phyloP scores from a whole-genome alignment of 2,329 filamentous ascomycete species.

The Botrytis tulipae region DNA sequence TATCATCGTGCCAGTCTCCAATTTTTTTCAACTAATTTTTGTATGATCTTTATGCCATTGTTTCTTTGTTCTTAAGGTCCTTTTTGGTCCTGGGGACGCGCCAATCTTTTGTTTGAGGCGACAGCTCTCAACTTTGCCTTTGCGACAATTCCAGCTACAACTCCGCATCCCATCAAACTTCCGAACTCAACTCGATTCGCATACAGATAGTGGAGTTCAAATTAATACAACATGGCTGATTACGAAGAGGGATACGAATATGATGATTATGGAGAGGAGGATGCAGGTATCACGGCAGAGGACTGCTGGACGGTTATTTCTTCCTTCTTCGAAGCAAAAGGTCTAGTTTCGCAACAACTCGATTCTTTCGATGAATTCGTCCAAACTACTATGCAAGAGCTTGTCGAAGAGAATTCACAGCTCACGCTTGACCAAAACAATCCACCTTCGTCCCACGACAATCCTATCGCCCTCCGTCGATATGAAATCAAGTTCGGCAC shows the following conservation, averaged over 20 bases:
- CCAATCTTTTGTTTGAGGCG: constrained; percentile 18
- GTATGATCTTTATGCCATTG: constrained; percentile 25
- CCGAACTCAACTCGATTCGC: neutral
- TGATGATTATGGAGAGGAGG: constrained; percentile 66
- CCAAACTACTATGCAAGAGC: constrained; percentile 87
- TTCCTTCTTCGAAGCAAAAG: constrained; percentile 94
- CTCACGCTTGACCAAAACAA: constrained; percentile 94
- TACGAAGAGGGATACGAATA: constrained; percentile 60
- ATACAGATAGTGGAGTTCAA: constrained; percentile 7
- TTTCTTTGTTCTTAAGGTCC: constrained; percentile 24
- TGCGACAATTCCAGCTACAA: constrained; percentile 16
- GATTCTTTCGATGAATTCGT: constrained; percentile 99
- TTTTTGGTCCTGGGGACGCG: constrained; percentile 22
- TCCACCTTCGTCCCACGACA: constrained; percentile 70
- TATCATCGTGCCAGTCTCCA: neutral
- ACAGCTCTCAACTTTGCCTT: constrained; percentile 21
- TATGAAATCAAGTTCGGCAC: constrained; percentile 95
- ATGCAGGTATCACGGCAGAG: constrained; percentile 79
- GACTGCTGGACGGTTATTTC: constrained; percentile 99
- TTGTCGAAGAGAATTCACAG: constrained; percentile 87
- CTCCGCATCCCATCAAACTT: neutral
- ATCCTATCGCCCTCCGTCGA: constrained; percentile 79
- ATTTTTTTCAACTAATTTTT: neutral
- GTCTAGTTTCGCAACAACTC: constrained; percentile 93
- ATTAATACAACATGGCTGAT: constrained; percentile 36